phyloP scores from a whole-genome alignment of 495 filamentous ascomycete genomes.

The Cenococcum geophilum region DNA sequence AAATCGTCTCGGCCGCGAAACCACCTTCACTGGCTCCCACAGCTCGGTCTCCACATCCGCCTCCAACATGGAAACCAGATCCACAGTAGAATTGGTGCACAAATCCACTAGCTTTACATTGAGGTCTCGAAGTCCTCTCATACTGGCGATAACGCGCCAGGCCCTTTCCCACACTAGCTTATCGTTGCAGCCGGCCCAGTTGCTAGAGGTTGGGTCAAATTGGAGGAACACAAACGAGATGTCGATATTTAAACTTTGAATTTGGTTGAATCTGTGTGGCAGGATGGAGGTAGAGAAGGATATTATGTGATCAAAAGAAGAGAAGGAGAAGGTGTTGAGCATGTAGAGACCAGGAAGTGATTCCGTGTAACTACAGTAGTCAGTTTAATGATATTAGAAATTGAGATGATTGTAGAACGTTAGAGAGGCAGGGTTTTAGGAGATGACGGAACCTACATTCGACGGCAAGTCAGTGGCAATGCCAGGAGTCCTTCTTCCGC shows the following conservation, averaged over 20 bases:
- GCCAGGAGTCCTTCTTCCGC: not conserved
- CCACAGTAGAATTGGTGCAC: not conserved
- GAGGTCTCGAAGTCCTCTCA: constrained; percentile 1
- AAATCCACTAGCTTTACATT: constrained; percentile 2
- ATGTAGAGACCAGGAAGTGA: not conserved
- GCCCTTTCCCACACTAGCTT: constrained; percentile 3
- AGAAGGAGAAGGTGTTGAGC: constrained; percentile 3
- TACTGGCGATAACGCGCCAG: constrained; percentile 5
- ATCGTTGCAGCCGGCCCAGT: constrained; percentile 5
- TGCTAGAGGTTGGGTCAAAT: not conserved
- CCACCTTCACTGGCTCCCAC: not conserved
- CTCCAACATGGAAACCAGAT: constrained; percentile 1
- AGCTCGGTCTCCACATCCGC: not conserved
- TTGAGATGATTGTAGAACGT: no score
- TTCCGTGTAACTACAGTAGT: not conserved
- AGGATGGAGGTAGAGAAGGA: constrained; percentile 1
- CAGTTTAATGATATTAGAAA: not conserved
- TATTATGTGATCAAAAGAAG: not conserved
- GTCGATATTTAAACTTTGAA: not conserved
- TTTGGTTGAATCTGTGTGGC: not conserved
- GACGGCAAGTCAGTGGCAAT: not conserved
- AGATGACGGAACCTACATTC: not conserved
- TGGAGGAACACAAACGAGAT: not conserved
- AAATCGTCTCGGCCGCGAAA: not conserved
- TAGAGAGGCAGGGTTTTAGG: not conserved